phyloP scores from a whole-genome alignment of 2,329 filamentous ascomycete species.

The Hypoxylon sp. region DNA sequence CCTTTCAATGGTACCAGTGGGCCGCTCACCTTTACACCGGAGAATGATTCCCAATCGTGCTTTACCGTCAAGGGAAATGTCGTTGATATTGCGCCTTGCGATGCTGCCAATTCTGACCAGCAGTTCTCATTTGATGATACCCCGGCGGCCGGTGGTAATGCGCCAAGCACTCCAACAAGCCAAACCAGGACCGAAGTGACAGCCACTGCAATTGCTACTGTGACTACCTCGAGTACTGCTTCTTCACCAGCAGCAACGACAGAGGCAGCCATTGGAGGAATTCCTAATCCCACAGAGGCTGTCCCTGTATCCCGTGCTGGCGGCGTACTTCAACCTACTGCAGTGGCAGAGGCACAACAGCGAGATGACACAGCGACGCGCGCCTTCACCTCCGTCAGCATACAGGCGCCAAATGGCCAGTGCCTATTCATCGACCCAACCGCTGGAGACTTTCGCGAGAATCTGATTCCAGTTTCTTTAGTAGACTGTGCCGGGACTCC shows the following conservation, averaged over 20 bases:
- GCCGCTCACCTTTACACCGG: conserved; percentile 62
- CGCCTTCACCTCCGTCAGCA: conserved; percentile 61
- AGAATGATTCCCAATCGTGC: conserved; percentile 64
- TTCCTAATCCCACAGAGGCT: conserved; percentile 59
- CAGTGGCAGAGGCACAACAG: conserved; percentile 64
- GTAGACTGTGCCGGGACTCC: conserved; percentile 62
- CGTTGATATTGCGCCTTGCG: conserved; percentile 63
- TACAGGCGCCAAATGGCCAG: conserved; percentile 64
- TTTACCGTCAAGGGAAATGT: conserved; percentile 61
- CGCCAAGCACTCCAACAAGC: conserved; percentile 4
- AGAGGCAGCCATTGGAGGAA: conserved; percentile 33
- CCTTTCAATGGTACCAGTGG: conserved; percentile 61
- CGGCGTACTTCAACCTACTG: conserved; percentile 64
- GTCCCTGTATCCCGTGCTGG: conserved; percentile 67
- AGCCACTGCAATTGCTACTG: conserved; percentile 14
- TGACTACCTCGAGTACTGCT: conserved; percentile 7
- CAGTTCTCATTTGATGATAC: conserved; percentile 56
- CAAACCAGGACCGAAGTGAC: conserved; percentile 13
- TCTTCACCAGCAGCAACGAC: conserved; percentile 13
- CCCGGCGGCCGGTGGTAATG: conserved; percentile 21
- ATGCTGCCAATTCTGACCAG: conserved; percentile 59
- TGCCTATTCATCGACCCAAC: conserved; percentile 68
- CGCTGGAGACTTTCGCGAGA: conserved; percentile 68
- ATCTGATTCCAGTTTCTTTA: conserved; percentile 66
- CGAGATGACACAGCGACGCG: conserved; percentile 64